These are phyloP conservation scores for Tulasnella sp. DNA, from an alignment of 768 basidiomycete genomes.

Conservation along the genomic window DNA sequence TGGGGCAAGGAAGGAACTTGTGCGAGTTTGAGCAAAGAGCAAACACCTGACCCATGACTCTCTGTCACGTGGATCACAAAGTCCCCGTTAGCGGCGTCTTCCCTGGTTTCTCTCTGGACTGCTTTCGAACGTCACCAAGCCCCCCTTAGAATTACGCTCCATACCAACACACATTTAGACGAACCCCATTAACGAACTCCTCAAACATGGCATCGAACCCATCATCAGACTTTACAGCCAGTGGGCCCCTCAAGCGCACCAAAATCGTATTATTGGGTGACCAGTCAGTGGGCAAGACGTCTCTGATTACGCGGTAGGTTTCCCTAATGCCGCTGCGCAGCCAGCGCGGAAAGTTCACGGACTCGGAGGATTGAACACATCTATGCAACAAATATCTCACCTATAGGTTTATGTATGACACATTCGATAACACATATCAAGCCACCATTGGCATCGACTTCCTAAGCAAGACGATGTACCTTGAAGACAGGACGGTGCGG, in stretches of 20 bases:
- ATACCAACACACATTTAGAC: background rate
- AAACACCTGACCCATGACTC: background rate
- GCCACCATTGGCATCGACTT: constrained; percentile 99
- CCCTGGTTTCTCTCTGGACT: background rate
- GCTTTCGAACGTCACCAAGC: background rate
- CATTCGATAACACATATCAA: constrained; percentile 99
- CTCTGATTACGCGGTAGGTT: constrained; percentile 85
- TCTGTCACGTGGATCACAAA: background rate
- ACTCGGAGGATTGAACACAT: background rate
- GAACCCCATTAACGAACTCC: background rate
- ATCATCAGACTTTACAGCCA: constrained; percentile 73
- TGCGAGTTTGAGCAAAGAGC: background rate
- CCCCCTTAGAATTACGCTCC: background rate
- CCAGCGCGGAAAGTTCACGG: background rate
- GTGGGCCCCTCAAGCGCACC: constrained; percentile 77
- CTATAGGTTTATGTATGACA: constrained; percentile 94
- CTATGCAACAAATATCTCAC: background rate
- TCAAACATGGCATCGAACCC: background rate
- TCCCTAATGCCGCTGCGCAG: constrained; percentile 9
- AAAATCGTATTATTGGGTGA: constrained; percentile 95
- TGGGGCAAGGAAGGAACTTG: background rate
- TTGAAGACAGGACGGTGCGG: constrained; percentile 95
- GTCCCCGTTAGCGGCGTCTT: background rate
- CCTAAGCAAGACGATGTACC: constrained; percentile 98
- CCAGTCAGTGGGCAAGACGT: constrained; percentile 98